Conservation (phyloP, 2,329 filamentous ascomycete genomes). For the Seiridium unicorne region DNA sequence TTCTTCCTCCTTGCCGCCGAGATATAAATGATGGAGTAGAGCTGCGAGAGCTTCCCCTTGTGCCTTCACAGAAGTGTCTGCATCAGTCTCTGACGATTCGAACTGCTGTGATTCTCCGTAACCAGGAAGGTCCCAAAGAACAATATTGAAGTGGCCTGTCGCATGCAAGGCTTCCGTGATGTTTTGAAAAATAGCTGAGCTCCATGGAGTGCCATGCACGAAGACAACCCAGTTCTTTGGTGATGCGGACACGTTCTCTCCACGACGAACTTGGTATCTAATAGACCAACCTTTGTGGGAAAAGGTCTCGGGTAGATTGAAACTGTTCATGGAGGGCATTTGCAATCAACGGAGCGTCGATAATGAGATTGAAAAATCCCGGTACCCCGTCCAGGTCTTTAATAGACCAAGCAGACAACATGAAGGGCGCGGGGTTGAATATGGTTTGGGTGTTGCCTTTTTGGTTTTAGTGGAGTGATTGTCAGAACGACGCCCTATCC, state of each 20-base stretch:
- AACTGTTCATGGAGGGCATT: background rate
- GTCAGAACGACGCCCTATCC: too few species aligned
- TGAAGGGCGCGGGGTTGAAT: too few species aligned
- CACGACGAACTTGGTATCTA: background rate
- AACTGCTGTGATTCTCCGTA: constrained; percentile 3
- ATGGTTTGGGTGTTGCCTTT: too few species aligned
- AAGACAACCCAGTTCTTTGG: background rate
- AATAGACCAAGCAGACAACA: too few species aligned
- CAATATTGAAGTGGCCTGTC: background rate
- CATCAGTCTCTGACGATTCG: background rate
- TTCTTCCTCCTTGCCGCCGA: background rate
- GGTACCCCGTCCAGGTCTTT: too few species aligned
- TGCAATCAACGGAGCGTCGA: background rate
- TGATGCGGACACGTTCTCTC: background rate
- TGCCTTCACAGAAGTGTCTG: background rate
- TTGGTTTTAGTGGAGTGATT: too few species aligned
- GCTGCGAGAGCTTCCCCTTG: background rate
- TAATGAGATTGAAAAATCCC: background rate
- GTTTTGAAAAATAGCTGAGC: background rate
- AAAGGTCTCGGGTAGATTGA: background rate
- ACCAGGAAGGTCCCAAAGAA: background rate
- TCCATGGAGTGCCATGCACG: constrained; percentile 1
- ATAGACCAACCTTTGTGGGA: background rate
- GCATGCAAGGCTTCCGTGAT: background rate
- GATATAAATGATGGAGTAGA: background rate